These are phyloP conservation scores for Solanum aculeatissimum DNA, from an alignment of 305 asterid species.

Conservation along the genomic window DNA sequence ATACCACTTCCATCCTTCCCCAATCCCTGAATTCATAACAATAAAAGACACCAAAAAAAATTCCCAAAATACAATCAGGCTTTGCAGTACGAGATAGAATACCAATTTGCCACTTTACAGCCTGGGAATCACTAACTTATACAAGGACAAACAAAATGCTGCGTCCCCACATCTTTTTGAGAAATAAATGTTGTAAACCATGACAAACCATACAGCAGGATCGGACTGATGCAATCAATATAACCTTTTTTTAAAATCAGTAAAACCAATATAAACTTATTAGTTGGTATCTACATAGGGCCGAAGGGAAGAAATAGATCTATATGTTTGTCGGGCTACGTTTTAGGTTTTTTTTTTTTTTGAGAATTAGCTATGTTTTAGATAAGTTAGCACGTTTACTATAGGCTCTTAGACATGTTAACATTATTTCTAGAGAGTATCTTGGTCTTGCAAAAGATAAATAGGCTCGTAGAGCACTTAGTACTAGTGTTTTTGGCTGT, in stretches of 20 bases:
- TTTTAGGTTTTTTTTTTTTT: neutral
- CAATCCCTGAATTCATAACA: slow-evolving; percentile 53
- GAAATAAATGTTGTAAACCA: neutral
- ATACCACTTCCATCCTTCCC: slow-evolving; percentile 96
- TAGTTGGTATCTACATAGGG: neutral
- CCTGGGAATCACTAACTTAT: neutral
- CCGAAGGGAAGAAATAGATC: neutral
- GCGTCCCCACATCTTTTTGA: neutral
- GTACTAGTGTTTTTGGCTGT: neutral
- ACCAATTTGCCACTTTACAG: slow-evolving; percentile 20
- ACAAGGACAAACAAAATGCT: neutral
- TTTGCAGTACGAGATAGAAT: neutral
- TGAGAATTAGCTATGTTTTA: neutral
- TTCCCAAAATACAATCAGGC: slow-evolving; percentile 32
- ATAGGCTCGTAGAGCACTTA: neutral
- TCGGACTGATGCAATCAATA: neutral
- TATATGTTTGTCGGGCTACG: neutral
- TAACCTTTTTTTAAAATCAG: neutral
- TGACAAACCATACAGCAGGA: neutral
- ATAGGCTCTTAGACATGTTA: neutral
- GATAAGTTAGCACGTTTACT: neutral
- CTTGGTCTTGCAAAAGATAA: neutral
- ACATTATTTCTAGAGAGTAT: neutral
- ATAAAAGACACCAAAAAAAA: slow-evolving; percentile 27
- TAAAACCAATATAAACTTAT: neutral